Evolutionary conservation across 2,329 filamentous ascomycete species (phyloP).

Genomic region (Mycosphaerella sp.): DNA sequence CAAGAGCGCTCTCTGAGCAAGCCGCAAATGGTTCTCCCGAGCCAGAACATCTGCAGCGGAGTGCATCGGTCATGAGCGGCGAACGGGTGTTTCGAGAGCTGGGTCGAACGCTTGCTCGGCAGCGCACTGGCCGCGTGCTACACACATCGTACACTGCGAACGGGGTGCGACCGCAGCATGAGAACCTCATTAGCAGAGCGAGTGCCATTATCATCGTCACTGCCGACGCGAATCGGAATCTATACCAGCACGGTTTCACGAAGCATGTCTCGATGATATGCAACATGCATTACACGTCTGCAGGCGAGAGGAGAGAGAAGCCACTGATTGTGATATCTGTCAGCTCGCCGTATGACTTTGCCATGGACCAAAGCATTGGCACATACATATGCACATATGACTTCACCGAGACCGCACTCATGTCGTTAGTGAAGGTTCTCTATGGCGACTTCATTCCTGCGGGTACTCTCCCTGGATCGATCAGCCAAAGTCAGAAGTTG

Average conservation of each 20-base stretch:
- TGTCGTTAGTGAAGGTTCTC: conserved; percentile 72
- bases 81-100: conserved; percentile 89
- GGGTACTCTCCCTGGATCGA: conserved; percentile 59
- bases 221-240: conserved; percentile 85
- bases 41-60: conserved; percentile 51
- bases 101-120: conserved; percentile 77
- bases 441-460: conserved; percentile 64
- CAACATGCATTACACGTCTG: conserved; percentile 65
- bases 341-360: conserved; percentile 94
- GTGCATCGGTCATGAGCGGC: conserved; percentile 71
- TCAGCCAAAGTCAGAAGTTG: conserved; percentile 79
- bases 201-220: conserved; percentile 86
- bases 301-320: conserved; percentile 68
- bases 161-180: conserved; percentile 84
- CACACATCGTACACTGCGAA: conserved; percentile 96
- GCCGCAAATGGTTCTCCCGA: conserved; percentile 51
- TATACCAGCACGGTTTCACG: conserved; percentile 90
- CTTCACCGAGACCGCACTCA: conserved; percentile 87
- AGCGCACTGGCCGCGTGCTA: conserved; percentile 75
- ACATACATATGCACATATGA: conserved; percentile 96
- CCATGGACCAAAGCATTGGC: conserved; percentile 80
- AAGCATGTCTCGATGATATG: conserved; percentile 97
- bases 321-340: conserved; percentile 86
- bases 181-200: conserved; percentile 82
- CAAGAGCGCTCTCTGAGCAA: conserved; percentile 61